These are phyloP conservation scores for Zygosaccharomyces gambellarensis DNA, from an alignment of 805 yeast species.

Conservation along the genomic window DNA sequence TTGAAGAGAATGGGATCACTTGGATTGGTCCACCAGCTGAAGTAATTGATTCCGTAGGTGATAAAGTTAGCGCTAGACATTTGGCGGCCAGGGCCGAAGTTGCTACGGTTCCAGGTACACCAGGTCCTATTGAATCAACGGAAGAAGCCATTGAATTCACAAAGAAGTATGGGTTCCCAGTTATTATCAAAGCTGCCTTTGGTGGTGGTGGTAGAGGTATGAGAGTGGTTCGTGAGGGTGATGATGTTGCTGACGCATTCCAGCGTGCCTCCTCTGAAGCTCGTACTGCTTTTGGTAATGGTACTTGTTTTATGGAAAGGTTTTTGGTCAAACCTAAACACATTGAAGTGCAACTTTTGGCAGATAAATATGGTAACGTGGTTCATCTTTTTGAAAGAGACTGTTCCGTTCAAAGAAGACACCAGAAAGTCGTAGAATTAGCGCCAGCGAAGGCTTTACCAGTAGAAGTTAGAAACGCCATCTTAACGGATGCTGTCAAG, in stretches of 20 bases:
- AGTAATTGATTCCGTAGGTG: slow-evolving; percentile 93
- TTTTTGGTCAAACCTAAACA: slow-evolving; percentile 94
- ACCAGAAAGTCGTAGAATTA: slow-evolving; percentile 96
- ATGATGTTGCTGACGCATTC: slow-evolving; percentile 86
- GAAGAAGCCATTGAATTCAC: slow-evolving; percentile 80
- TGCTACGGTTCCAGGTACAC: slow-evolving; percentile 96
- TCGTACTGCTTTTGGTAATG: slow-evolving; percentile 92
- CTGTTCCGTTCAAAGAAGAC: slow-evolving; percentile 99
- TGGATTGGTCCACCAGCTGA: slow-evolving; percentile 93
- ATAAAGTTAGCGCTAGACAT: slow-evolving; percentile 89
- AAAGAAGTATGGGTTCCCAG: slow-evolving; percentile 84
- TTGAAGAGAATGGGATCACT: slow-evolving; percentile 81
- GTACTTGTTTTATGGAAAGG: slow-evolving; percentile 96
- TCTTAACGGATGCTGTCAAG: slow-evolving; percentile 89
- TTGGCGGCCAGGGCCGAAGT: slow-evolving; percentile 78
- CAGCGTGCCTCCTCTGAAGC: slow-evolving; percentile 93
- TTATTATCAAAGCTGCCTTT: slow-evolving; percentile 95
- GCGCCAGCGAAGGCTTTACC: slow-evolving; percentile 96
- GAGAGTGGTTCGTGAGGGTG: slow-evolving; percentile 98
- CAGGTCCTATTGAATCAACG: slow-evolving; percentile 84
- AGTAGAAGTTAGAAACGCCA: slow-evolving; percentile 77
- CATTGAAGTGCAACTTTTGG: slow-evolving; percentile 93
- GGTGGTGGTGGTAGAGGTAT: slow-evolving; percentile 99
- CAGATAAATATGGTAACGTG: slow-evolving; percentile 90
- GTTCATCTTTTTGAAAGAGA: slow-evolving; percentile 96